phyloP scores from a whole-genome alignment of 192 early-diverging fungal species.

The Physocladia obscura region DNA sequence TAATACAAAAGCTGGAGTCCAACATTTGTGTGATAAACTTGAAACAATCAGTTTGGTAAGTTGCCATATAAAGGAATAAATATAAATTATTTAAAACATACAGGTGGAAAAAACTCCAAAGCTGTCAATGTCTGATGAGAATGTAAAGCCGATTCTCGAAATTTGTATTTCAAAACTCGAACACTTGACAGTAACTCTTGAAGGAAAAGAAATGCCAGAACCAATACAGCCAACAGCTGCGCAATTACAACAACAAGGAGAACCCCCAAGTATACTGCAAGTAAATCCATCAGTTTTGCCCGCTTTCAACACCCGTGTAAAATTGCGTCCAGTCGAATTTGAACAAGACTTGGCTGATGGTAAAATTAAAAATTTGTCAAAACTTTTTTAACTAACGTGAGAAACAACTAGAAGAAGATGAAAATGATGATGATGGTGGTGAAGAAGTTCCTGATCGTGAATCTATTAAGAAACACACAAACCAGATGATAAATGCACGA shows the following conservation, averaged over 20 bases:
- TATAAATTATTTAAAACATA: not conserved
- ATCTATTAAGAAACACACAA: slow-evolving; percentile 62
- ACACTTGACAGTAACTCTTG: slow-evolving; percentile 35
- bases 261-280: slow-evolving; percentile 49
- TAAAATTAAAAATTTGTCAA: slow-evolving; percentile 22
- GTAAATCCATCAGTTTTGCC: slow-evolving; percentile 52
- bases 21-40: slow-evolving; percentile 60
- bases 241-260: slow-evolving; percentile 47
- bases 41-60: slow-evolving; percentile 51
- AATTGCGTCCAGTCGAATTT: slow-evolving; percentile 57
- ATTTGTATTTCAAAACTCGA: slow-evolving; percentile 51
- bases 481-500: slow-evolving; percentile 59
- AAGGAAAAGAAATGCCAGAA: slow-evolving; percentile 60
- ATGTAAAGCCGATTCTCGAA: slow-evolving; percentile 45
- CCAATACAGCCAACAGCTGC: slow-evolving; percentile 26
- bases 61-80: not conserved
- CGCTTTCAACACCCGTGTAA: slow-evolving; percentile 58
- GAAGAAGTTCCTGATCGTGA: slow-evolving; percentile 62
- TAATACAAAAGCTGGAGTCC: slow-evolving; percentile 53
- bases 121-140: slow-evolving; percentile 37
- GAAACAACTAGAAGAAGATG: slow-evolving; percentile 40
- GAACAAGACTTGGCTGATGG: slow-evolving; percentile 55
- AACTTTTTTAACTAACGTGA: not conserved
- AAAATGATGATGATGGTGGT: slow-evolving; percentile 55
- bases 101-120: slow-evolving; percentile 32